These are phyloP conservation scores for Candida arabinofermentans DNA, from an alignment of 805 yeast species.

Conservation along the genomic window DNA sequence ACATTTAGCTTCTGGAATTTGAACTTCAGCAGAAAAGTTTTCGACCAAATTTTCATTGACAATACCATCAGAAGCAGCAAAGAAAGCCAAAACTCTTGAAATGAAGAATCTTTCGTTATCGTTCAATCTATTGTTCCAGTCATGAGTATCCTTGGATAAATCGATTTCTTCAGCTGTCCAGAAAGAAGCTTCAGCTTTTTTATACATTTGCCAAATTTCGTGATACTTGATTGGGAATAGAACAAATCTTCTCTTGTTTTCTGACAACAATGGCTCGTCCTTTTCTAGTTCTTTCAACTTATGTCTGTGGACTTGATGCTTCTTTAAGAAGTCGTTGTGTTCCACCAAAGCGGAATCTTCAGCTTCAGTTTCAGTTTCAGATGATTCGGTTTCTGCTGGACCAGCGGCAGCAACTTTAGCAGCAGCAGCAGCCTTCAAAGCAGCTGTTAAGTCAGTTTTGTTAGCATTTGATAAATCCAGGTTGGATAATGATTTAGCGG, in stretches of 20 bases:
- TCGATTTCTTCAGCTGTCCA: constrained; percentile 99
- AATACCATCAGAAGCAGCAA: constrained; percentile 98
- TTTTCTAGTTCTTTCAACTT: constrained; percentile 69
- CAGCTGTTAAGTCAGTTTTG: constrained; percentile 38
- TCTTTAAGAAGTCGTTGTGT: constrained; percentile 54
- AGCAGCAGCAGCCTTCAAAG: constrained; percentile 39
- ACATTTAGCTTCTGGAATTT: constrained; percentile 95
- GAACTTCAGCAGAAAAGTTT: constrained; percentile 96
- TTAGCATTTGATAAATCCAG: constrained; percentile 43
- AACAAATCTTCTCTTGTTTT: constrained; percentile 86
- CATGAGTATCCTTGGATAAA: constrained; percentile 83
- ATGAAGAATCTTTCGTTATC: constrained; percentile 91
- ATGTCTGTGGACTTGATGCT: constrained; percentile 70
- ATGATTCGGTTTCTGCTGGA: constrained; percentile 9
- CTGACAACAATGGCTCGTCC: constrained; percentile 83
- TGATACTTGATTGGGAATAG: constrained; percentile 95
- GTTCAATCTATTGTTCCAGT: constrained; percentile 87
- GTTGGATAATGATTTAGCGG: constrained; percentile 53
- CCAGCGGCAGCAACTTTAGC: constrained; percentile 26
- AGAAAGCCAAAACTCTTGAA: constrained; percentile 92
- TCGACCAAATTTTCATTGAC: constrained; percentile 97
- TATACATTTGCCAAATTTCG: constrained; percentile 98
- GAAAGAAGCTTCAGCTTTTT: constrained; percentile 98
- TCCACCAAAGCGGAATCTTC: constrained; percentile 10
- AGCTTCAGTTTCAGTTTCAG: constrained; percentile 21